Percentiles rank a stretch among this genome's conserved stretches.
Conservation (phyloP, 2,329 filamentous ascomycete species). For the Fusarium tuaranense region DNA sequence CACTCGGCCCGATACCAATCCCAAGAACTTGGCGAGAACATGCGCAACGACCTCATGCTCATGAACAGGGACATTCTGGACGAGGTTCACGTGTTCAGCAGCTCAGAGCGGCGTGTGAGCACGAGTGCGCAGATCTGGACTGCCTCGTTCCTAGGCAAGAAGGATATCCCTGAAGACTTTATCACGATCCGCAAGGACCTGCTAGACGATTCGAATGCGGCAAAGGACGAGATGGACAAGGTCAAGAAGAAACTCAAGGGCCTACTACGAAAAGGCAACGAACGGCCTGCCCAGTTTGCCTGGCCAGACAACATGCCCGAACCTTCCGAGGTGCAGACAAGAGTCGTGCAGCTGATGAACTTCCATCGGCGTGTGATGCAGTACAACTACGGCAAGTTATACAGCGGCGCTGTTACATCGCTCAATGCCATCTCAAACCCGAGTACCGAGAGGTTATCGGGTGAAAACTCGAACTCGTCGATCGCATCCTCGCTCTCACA, state of each 20-base stretch:
- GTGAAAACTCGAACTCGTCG: constrained; percentile 57
- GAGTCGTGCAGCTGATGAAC: constrained; percentile 96
- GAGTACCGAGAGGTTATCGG: constrained; percentile 58
- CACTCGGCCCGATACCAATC: constrained; percentile 97
- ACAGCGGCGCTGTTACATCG: constrained; percentile 73
- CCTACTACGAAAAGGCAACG: constrained; percentile 89
- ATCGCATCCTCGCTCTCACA: constrained; percentile 67
- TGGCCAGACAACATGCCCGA: constrained; percentile 97
- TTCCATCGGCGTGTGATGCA: constrained; percentile 97
- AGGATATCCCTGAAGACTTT: constrained; percentile 86
- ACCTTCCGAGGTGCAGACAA: constrained; percentile 90
- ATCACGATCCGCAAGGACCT: constrained; percentile 95
- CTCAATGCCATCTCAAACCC: constrained; percentile 68
- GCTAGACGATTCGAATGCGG: constrained; percentile 96
- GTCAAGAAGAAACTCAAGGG: constrained; percentile 99
- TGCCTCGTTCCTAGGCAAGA: constrained; percentile 86
- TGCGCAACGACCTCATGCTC: constrained; percentile 92
- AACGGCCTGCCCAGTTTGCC: constrained; percentile 95
- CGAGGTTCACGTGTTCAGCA: constrained; percentile 94
- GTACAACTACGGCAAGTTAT: constrained; percentile 87
- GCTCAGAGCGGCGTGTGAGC: constrained; percentile 92
- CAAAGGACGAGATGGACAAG: constrained; percentile 99
- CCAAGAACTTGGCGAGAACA: constrained; percentile 93
- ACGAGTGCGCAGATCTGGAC: constrained; percentile 98
- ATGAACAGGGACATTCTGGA: constrained; percentile 93